These are phyloP conservation scores for Boletus sp. DNA, from an alignment of 768 basidiomycete species.

Conservation along the genomic window DNA sequence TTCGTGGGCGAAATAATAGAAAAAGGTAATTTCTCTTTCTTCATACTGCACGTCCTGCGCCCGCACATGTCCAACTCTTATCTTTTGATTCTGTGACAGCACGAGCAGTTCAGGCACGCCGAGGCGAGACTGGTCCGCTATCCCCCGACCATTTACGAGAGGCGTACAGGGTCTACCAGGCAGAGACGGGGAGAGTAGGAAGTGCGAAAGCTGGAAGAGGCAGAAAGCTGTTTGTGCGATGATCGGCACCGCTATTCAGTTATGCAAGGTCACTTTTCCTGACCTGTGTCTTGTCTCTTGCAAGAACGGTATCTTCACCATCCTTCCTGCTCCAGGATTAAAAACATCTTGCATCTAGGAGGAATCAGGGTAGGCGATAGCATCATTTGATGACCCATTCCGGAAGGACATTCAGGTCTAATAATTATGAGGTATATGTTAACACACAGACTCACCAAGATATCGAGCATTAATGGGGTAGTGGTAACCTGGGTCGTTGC, in stretches of 20 bases:
- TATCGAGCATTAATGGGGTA: slow-evolving; percentile 54
- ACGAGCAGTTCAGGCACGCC: slow-evolving; percentile 68
- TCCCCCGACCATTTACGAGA: slow-evolving; percentile 89
- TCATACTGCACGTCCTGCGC: too few relatives aligned
- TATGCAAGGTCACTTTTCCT: neutral
- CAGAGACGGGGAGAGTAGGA: slow-evolving; percentile 78
- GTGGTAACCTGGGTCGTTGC: slow-evolving; percentile 68
- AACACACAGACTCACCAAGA: too few relatives aligned
- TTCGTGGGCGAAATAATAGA: slow-evolving; percentile 93
- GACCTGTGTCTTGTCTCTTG: too few relatives aligned
- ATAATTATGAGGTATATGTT: too few relatives aligned
- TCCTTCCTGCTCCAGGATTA: too few relatives aligned
- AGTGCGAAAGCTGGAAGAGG: slow-evolving; percentile 67
- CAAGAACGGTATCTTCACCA: too few relatives aligned
- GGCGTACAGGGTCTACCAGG: slow-evolving; percentile 81
- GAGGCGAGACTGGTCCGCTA: slow-evolving; percentile 74
- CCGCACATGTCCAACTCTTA: neutral
- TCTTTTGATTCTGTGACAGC: slow-evolving; percentile 41
- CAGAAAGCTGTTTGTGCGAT: slow-evolving; percentile 75
- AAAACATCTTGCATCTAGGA: too few relatives aligned
- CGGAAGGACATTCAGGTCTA: too few relatives aligned
- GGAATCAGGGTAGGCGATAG: too few relatives aligned
- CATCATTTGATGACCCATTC: too few relatives aligned
- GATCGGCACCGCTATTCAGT: neutral
- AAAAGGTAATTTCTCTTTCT: slow-evolving; percentile 50